Evolutionary conservation across 2,329 filamentous ascomycete species (phyloP).

Genomic region (Epichloe typhina): DNA sequence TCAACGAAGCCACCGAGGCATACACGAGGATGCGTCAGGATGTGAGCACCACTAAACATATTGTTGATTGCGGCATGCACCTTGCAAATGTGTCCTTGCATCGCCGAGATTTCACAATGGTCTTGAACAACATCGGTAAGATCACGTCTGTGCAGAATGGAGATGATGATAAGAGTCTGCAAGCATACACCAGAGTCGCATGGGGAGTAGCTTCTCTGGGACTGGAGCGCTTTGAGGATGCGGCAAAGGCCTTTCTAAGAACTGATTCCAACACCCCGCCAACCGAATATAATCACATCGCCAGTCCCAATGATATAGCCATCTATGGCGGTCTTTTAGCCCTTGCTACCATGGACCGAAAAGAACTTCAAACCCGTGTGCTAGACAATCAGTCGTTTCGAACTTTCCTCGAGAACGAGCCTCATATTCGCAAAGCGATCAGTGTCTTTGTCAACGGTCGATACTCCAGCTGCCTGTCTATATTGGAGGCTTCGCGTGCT

Average conservation of each 20-base stretch:
- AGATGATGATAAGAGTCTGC: constrained; percentile 31
- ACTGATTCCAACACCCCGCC: constrained; percentile 39
- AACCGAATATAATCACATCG: constrained; percentile 53
- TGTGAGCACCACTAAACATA: constrained; percentile 70
- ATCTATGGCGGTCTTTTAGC: constrained; percentile 85
- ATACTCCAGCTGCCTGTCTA: constrained; percentile 72
- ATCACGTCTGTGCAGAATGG: constrained; percentile 37
- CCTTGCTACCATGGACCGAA: constrained; percentile 75
- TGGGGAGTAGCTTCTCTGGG: constrained; percentile 37
- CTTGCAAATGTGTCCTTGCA: constrained; percentile 65
- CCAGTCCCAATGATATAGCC: constrained; percentile 78
- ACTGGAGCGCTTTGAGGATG: constrained; percentile 38
- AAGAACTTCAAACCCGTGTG: constrained; percentile 59
- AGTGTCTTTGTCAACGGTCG: constrained; percentile 80
- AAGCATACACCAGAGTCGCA: constrained; percentile 39
- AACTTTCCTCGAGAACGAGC: constrained; percentile 79
- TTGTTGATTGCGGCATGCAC: constrained; percentile 69
- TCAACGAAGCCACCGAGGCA: constrained; percentile 58
- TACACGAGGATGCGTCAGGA: constrained; percentile 84
- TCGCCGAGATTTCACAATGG: constrained; percentile 62
- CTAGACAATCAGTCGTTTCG: constrained; percentile 74
- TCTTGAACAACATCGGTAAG: constrained; percentile 49
- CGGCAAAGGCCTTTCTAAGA: constrained; percentile 58
- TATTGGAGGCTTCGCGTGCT: constrained; percentile 65
- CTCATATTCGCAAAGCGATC: constrained; percentile 85